phyloP scores from a whole-genome alignment of 306 rosid species.

The Hippophae rhamnoides region DNA sequence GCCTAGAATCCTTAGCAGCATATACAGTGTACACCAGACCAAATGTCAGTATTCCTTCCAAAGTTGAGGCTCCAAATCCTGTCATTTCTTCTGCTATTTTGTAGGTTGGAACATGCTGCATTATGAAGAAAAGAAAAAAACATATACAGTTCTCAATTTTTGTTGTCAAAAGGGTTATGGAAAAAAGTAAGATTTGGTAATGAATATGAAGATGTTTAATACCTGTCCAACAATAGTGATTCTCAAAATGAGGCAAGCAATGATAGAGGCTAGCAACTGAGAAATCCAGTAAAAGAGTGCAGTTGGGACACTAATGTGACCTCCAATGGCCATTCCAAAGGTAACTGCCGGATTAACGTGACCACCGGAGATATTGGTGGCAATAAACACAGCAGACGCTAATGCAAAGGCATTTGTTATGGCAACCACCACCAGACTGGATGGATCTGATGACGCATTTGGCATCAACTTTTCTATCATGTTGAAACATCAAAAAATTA shows the following conservation, averaged over 20 bases:
- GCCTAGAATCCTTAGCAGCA: conserved; percentile 55
- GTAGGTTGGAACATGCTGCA: conserved; percentile 59
- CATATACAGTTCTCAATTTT: no score
- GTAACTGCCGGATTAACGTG: conserved; percentile 88
- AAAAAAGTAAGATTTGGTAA: background rate
- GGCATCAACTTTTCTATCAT: conserved; percentile 58
- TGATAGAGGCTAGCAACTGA: conserved; percentile 64
- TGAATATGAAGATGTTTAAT: background rate
- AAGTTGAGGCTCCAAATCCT: conserved; percentile 79
- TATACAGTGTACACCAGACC: conserved; percentile 61
- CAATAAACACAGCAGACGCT: conserved; percentile 38
- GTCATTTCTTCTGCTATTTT: conserved; percentile 71
- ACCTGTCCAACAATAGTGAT: conserved; percentile 67
- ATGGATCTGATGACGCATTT: conserved; percentile 40
- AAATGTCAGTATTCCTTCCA: conserved; percentile 73
- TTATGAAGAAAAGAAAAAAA: background rate
- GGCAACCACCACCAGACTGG: conserved; percentile 47
- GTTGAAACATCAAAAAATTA: background rate
- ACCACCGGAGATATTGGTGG: conserved; percentile 67
- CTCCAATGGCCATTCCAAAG: conserved; percentile 67
- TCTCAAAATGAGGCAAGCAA: conserved; percentile 68
- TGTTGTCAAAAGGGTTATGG: no score
- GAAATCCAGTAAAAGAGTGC: conserved; percentile 76
- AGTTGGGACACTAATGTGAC: conserved; percentile 61
- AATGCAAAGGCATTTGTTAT: conserved; percentile 50